These are phyloP conservation scores for Saturnispora gosingensis DNA, from an alignment of 805 yeast genomes.

Conservation along the genomic window DNA sequence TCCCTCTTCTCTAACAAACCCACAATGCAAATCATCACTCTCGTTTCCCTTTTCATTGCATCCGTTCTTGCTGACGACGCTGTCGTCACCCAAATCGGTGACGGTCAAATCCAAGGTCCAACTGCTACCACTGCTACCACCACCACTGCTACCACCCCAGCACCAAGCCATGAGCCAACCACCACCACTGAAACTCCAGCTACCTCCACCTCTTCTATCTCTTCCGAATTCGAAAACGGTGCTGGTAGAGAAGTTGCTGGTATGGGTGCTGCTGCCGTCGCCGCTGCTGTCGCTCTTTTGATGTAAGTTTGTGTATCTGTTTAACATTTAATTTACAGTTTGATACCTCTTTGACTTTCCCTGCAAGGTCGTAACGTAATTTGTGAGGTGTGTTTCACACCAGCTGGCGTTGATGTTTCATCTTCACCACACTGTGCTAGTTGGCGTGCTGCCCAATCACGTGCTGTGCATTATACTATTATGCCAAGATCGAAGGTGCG, in stretches of 20 bases:
- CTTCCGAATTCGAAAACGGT: slow-evolving; percentile 17
- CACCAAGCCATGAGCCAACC: slow-evolving; percentile 35
- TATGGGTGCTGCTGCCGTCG: slow-evolving; percentile 23
- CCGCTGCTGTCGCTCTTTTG: slow-evolving; percentile 24
- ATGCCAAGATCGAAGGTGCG: too few species aligned
- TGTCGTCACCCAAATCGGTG: slow-evolving; percentile 48
- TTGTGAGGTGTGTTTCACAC: too few species aligned
- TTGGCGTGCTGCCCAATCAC: too few species aligned
- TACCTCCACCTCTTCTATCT: slow-evolving; percentile 6
- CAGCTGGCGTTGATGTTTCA: too few species aligned
- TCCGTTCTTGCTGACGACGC: slow-evolving; percentile 27
- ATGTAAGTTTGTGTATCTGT: slow-evolving; percentile 13
- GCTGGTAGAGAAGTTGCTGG: slow-evolving; percentile 18
- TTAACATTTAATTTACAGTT: not conserved
- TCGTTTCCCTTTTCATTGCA: slow-evolving; percentile 17
- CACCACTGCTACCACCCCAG: slow-evolving; percentile 28
- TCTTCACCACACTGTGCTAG: too few species aligned
- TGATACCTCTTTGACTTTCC: not conserved
- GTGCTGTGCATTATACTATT: too few species aligned
- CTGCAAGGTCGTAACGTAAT: too few species aligned
- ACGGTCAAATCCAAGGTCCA: slow-evolving; percentile 48
- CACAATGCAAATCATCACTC: slow-evolving; percentile 17
- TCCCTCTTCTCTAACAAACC: too few species aligned
- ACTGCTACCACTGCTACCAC: slow-evolving; percentile 3
- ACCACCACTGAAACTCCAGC: slow-evolving; percentile 10